Evolutionary conservation across 2,329 filamentous ascomycete genomes (phyloP).

Genomic region (Aspergillus sp.): DNA sequence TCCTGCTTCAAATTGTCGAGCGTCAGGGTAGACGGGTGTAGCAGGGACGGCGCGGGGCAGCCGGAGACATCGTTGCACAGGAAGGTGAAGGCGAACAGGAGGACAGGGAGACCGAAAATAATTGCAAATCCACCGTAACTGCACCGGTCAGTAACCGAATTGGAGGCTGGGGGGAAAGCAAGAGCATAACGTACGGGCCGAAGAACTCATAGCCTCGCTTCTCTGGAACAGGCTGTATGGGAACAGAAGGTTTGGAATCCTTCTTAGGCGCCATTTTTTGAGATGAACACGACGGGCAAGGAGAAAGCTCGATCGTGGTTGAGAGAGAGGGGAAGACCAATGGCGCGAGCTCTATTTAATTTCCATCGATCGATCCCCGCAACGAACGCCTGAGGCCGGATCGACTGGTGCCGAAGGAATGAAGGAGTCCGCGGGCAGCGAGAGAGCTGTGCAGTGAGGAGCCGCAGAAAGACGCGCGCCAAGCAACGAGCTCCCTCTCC

Average conservation of each 20-base stretch:
- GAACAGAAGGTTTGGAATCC: constrained; percentile 27
- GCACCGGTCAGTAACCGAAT: background rate
- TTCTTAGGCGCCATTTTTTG: constrained; percentile 36
- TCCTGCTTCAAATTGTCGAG: constrained; percentile 74
- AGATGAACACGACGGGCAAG: background rate
- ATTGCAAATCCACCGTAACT: constrained; percentile 77
- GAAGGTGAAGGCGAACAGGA: constrained; percentile 78
- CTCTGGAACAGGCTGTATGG: constrained; percentile 37
- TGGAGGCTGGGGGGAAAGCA: background rate
- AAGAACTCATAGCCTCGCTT: constrained; percentile 49
- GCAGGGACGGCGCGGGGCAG: constrained; percentile 80
- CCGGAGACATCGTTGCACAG: constrained; percentile 90
- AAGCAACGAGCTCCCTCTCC: background rate
- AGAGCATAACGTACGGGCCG: constrained; percentile 43
- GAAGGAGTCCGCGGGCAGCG: background rate
- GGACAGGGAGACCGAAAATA: constrained; percentile 74
- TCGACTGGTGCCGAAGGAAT: constrained; percentile 5
- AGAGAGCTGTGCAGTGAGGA: too few relatives aligned
- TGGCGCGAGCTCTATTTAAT: background rate
- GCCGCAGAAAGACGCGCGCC: background rate
- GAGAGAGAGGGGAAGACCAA: background rate
- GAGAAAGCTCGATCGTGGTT: background rate
- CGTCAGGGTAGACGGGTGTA: constrained; percentile 70
- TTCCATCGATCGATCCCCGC: background rate
- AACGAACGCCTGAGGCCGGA: constrained; percentile 11